Percentiles rank a stretch among this genome's conserved stretches.
These are phyloP conservation scores for Solanum hybrid DNA, from an alignment of 305 asterid species.

Conservation along the genomic window DNA sequence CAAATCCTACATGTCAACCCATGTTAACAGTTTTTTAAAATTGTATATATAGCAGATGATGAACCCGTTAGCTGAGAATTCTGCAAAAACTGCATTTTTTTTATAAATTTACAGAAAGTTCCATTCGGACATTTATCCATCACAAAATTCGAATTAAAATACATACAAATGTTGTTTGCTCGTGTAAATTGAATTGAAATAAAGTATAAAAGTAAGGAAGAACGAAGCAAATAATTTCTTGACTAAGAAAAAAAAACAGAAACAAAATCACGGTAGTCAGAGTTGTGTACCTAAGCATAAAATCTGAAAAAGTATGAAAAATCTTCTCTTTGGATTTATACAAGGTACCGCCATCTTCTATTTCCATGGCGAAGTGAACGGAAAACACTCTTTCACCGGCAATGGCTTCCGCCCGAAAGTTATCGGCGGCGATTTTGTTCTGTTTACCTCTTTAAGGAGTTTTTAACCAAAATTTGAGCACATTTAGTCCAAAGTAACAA, in stretches of 20 bases:
- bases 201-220: not conserved
- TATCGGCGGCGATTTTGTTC: not conserved
- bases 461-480: not conserved
- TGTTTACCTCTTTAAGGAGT: not conserved
- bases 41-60: not conserved
- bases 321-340: slow-evolving; percentile 23
- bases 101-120: not conserved
- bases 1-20: not conserved
- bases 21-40: not conserved
- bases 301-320: slow-evolving; percentile 34
- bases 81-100: not conserved
- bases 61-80: not conserved
- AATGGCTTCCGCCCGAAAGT: not conserved
- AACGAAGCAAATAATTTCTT: not conserved
- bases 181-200: not conserved
- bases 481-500: not conserved
- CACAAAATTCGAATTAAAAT: not conserved
- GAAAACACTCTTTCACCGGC: not conserved
- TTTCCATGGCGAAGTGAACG: slow-evolving; percentile 16
- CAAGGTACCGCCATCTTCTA: slow-evolving; percentile 15
- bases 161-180: not conserved
- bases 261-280: not conserved
- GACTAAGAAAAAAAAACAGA: not conserved
- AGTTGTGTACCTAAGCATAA: slow-evolving; percentile 42
- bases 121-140: not conserved